Base-by-base conservation (phyloP, 495 filamentous ascomycete species). In the Aspergillus ellipticus region DNA sequence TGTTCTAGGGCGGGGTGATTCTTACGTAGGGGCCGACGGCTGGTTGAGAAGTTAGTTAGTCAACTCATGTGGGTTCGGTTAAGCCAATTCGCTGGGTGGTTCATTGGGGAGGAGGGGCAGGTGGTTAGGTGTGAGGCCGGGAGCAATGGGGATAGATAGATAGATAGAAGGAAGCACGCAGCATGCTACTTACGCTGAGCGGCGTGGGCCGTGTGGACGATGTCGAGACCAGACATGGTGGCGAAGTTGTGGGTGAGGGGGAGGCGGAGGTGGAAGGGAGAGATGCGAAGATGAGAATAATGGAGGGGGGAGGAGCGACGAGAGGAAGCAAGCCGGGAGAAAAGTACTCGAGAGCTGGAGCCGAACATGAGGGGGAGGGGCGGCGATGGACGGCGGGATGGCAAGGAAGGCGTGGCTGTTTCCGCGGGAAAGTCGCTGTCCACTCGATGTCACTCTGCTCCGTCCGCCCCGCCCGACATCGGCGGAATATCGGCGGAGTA, bases 21-120 rank as follows among this genome's bases (percentile, higher is more conserved):
- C 79, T 66, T 75, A 83, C 81, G 70, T 83, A 83, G 51, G 81
- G 80, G 39, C 82, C 81, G 24, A 79, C 81, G 59, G 79, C 82
- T 83, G 60, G 29, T 15, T 39, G 13, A 8, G 47, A 15, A 8
- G 67, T 84, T 75, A 82, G 77, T 61, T 55, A 55, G 45, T 84
- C 74, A 81, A 76, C n/a, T n/a, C n/a, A n/a, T n/a, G n/a, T 60
- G 55, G 54, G 42, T 54, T 20, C 19, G 15, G 21, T n/a, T 47
- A 16, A 26, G 28, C 1, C 1, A 37, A 7, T 2, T 42, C 15
- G 16, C 11, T 5, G 51, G 6, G 13, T 24, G 45, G 20, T 28
- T 37, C 10, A 52, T 47, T 35, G 9, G 26, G 16, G 42, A 22
- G 2, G 42, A 9, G 9, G 16, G 43, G 43, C 2, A 13, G n/a